Conservation (phyloP, 31 red algal genomes). For the Endocladia muricata region DNA sequence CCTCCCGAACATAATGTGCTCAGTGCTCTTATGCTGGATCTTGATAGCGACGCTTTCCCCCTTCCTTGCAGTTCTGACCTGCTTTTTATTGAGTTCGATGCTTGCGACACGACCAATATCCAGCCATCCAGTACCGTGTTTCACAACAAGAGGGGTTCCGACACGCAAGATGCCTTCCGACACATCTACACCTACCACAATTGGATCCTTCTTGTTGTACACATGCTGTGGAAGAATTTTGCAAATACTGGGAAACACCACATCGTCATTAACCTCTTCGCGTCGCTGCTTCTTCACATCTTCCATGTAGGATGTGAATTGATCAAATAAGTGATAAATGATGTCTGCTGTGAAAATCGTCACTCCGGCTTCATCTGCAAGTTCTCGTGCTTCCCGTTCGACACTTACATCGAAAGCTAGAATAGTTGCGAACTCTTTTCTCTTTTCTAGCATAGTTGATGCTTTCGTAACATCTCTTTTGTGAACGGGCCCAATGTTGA, state of each 20-base stretch:
- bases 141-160: slow-evolving; percentile 81
- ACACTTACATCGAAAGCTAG: slow-evolving; percentile 98
- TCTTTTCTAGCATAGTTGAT: slow-evolving; percentile 94
- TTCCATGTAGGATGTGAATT: slow-evolving; percentile 95
- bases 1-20: slow-evolving; percentile 92
- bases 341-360: slow-evolving; percentile 99
- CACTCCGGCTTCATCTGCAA: slow-evolving; percentile 85
- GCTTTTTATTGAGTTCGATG: slow-evolving; percentile 91
- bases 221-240: slow-evolving; percentile 91
- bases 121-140: slow-evolving; percentile 61
- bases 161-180: slow-evolving; percentile 86
- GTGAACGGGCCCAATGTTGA: slow-evolving; percentile 99
- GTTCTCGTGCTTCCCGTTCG: slow-evolving; percentile 90
- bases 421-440: slow-evolving; percentile 93
- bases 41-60: slow-evolving; percentile 95
- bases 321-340: slow-evolving; percentile 99
- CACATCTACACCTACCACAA: slow-evolving; percentile 93
- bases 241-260: slow-evolving; percentile 86
- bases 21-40: slow-evolving; percentile 72
- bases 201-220: slow-evolving; percentile 99
- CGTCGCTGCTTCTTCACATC: slow-evolving; percentile 62
- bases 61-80: slow-evolving; percentile 70
- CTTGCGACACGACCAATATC: slow-evolving; percentile 90
- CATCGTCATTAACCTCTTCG: slow-evolving; percentile 75
- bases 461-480: slow-evolving; percentile 92